Evolutionary conservation across 352 stramenopile species (phyloP).

Genomic region (Phytopythium mirpurense): DNA sequence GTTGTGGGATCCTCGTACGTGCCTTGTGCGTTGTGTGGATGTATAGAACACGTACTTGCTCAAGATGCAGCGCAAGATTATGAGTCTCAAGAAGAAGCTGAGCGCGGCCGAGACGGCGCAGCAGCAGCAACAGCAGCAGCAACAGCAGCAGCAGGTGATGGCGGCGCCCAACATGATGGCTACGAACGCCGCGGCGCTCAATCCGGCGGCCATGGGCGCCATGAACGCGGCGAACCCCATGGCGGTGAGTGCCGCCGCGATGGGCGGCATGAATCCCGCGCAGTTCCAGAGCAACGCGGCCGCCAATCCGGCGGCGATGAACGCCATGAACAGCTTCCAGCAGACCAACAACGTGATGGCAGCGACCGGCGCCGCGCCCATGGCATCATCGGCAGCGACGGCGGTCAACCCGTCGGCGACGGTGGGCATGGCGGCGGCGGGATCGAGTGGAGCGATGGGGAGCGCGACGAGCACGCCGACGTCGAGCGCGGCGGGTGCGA

Average conservation of each 20-base stretch:
- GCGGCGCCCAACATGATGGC: slow-evolving; percentile 16
- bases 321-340: slow-evolving; percentile 46
- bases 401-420: slow-evolving; percentile 25
- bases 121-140: too few relatives aligned
- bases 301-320: slow-evolving; percentile 25
- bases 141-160: slow-evolving; percentile 9
- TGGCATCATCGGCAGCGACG: slow-evolving; percentile 15
- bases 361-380: slow-evolving; percentile 11
- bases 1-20: too few relatives aligned
- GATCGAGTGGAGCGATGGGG: slow-evolving; percentile 13
- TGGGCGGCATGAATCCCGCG: slow-evolving; percentile 22
- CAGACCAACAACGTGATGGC: slow-evolving; percentile 29
- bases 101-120: slow-evolving; percentile 27
- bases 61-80: slow-evolving; percentile 83
- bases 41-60: slow-evolving; percentile 80
- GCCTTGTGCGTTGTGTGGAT: too few relatives aligned
- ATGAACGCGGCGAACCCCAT: slow-evolving; percentile 13
- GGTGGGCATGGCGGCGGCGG: slow-evolving; percentile 20
- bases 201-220: slow-evolving; percentile 20
- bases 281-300: slow-evolving; percentile 31
- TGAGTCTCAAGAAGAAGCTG: slow-evolving; percentile 73
- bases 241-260: slow-evolving; percentile 9
- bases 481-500: slow-evolving; percentile 14
- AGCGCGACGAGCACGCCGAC: slow-evolving; percentile 16
- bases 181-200: slow-evolving; percentile 11